phyloP scores from a whole-genome alignment of 768 basidiomycete species.

The Collybia nuda region DNA sequence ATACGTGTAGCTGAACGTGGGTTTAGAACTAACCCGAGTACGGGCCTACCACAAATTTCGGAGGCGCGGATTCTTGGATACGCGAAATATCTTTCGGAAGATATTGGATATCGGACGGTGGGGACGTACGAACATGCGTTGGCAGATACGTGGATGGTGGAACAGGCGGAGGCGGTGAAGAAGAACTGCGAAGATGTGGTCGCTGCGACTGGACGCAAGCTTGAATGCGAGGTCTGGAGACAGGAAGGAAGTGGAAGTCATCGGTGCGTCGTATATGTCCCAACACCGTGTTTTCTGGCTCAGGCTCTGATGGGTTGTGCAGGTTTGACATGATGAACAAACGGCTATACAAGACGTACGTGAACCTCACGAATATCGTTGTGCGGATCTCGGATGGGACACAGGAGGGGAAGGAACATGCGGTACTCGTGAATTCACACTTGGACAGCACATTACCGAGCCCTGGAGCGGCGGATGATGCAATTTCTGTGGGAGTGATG shows the following conservation, averaged over 20 bases:
- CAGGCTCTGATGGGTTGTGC: neutral
- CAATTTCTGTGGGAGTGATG: constrained; percentile 87
- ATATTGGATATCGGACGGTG: constrained; percentile 88
- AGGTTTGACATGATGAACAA: constrained; percentile 94
- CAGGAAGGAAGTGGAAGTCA: constrained; percentile 89
- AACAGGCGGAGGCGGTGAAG: constrained; percentile 62
- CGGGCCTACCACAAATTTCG: constrained; percentile 67
- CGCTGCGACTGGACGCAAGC: constrained; percentile 43
- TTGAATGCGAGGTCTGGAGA: constrained; percentile 92
- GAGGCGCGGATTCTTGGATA: constrained; percentile 66
- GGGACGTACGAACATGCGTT: constrained; percentile 87
- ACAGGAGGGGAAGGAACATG: constrained; percentile 69
- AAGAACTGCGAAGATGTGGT: constrained; percentile 60
- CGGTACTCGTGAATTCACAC: constrained; percentile 87
- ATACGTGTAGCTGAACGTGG: neutral
- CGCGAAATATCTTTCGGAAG: constrained; percentile 73
- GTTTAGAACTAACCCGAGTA: constrained; percentile 46
- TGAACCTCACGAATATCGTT: constrained; percentile 85
- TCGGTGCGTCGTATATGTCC: constrained; percentile 50
- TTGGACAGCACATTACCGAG: constrained; percentile 88
- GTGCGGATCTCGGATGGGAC: constrained; percentile 84
- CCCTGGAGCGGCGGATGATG: constrained; percentile 90
- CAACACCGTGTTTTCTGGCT: neutral
- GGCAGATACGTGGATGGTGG: constrained; percentile 81
- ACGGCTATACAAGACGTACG: constrained; percentile 83